Evolutionary conservation across 2,329 filamentous ascomycete genomes (phyloP), one percentile per base, ranked within the genome.

Genomic region (Exutisphaerella laricina): DNA sequence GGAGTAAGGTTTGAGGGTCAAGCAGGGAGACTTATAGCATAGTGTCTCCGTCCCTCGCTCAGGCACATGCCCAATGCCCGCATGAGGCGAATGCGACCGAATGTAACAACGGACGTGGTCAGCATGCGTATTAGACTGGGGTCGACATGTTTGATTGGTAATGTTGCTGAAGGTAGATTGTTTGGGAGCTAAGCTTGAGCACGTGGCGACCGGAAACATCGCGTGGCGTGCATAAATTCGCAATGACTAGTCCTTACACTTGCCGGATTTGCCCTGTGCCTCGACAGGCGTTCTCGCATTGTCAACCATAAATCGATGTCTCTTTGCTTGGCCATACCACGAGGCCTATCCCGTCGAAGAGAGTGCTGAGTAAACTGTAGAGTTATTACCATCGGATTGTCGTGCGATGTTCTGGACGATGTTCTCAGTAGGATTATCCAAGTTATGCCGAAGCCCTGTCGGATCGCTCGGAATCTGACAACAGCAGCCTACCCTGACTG

Each of bases 101-200:
- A 39, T 39, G 35, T 39, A 39, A 39, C 37, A 4, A 29, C 37
- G 40, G 40, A 43, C 22, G 23, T 29, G 30, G 13, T 17, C 40
- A 25, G 40, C 8, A 37, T 22, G 23, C 18, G 23, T 6, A 25
- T n/a, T 17, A 4, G 33, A 4, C 20, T 23, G 33, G 31, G 31
- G 33, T 35, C 13, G 18, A 8, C 17, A 13, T 9, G 4, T 17
- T n/a, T 23, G 33, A 35, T 35, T 35, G 33, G 33, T 35, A 20
- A 35, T 8, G 3, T 12, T 13, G 20, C 7, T 8, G 33, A 13
- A 16, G 20, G 14, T 35, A 20, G 33, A 4, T 5, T 18, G 14
- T 35, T 21, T 35, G 18, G 6, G 18, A 14, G 33, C 17, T 23
- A 9, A 23, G 33, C 33, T 22, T 23, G 3, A 35, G 18, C 5